These are phyloP conservation scores for Aureobasidium sp. DNA, from an alignment of 2,329 filamentous ascomycete genomes.

Conservation along the genomic window DNA sequence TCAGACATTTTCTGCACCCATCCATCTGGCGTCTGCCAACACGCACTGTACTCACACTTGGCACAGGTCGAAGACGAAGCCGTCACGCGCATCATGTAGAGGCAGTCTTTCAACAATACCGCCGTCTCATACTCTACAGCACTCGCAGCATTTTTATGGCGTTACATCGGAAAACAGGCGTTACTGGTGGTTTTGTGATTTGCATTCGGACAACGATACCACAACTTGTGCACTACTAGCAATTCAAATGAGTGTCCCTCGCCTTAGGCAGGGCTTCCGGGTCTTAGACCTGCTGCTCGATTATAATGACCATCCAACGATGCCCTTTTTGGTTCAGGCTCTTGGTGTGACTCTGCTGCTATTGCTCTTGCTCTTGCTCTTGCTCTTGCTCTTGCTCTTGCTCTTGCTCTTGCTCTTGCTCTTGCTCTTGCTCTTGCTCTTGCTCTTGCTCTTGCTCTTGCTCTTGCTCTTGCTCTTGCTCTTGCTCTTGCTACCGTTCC, in stretches of 20 bases:
- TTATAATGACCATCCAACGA: constrained; percentile 17
- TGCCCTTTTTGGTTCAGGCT: constrained; percentile 14
- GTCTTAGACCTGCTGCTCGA: constrained; percentile 24
- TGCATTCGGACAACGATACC: constrained; percentile 13
- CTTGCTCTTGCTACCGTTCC: neutral
- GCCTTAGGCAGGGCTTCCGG: constrained; percentile 24
- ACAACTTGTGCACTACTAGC: constrained; percentile 15
- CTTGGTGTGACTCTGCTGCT: constrained; percentile 14
- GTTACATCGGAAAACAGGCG: constrained; percentile 11
- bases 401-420: neutral
- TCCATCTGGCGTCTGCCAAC: constrained; percentile 14
- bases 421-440: neutral
- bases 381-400: neutral
- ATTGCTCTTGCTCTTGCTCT: neutral
- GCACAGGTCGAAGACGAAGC: constrained; percentile 33
- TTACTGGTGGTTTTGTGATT: constrained; percentile 10
- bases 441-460: neutral
- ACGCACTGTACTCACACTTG: neutral
- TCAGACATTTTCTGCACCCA: neutral
- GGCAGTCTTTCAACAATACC: constrained; percentile 2
- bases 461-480: constrained; percentile 1
- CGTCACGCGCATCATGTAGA: constrained; percentile 51
- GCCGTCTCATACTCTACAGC: neutral
- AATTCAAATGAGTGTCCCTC: constrained; percentile 20
- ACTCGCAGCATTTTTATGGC: constrained; percentile 2